Conservation (phyloP, 2,329 filamentous ascomycete species). For the Fusarium sp. region DNA sequence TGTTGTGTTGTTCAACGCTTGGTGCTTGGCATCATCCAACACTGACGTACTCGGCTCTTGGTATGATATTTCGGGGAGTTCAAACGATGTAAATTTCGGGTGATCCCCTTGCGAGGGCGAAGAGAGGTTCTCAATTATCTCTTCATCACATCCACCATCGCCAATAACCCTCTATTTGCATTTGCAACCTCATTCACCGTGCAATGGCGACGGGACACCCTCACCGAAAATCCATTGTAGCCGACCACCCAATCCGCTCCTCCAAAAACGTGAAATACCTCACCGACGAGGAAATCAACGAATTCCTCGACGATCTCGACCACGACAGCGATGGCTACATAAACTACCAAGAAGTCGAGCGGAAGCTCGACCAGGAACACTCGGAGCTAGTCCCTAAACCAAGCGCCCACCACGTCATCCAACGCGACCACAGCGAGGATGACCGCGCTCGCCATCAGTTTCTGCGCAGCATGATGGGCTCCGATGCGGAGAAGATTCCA, state of each 20-base stretch:
- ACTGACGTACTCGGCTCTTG: slow-evolving; percentile 22
- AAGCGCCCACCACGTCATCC: slow-evolving; percentile 60
- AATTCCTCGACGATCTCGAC: slow-evolving; percentile 66
- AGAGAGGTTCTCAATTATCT: too few relatives aligned
- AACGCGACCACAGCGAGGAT: slow-evolving; percentile 50
- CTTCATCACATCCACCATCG: too few relatives aligned
- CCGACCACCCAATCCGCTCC: slow-evolving; percentile 46
- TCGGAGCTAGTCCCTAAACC: slow-evolving; percentile 62
- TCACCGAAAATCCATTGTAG: slow-evolving; percentile 33
- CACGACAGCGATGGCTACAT: slow-evolving; percentile 64
- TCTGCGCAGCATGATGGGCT: slow-evolving; percentile 62
- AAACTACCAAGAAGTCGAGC: slow-evolving; percentile 64
- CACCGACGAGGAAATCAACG: slow-evolving; percentile 62
- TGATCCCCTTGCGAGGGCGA: neutral
- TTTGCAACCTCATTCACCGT: too few relatives aligned
- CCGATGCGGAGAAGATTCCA: slow-evolving; percentile 57
- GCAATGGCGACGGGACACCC: slow-evolving; percentile 11
- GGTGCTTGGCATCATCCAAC: slow-evolving; percentile 24
- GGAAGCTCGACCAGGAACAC: slow-evolving; percentile 65
- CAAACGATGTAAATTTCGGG: neutral
- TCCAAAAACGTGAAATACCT: slow-evolving; percentile 52
- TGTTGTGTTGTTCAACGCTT: slow-evolving; percentile 27
- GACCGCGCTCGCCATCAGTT: slow-evolving; percentile 63
- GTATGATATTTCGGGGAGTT: neutral
- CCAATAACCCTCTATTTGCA: too few relatives aligned